phyloP scores from a whole-genome alignment of 192 early-diverging fungal species.

The Radiomyces spectabilis region DNA sequence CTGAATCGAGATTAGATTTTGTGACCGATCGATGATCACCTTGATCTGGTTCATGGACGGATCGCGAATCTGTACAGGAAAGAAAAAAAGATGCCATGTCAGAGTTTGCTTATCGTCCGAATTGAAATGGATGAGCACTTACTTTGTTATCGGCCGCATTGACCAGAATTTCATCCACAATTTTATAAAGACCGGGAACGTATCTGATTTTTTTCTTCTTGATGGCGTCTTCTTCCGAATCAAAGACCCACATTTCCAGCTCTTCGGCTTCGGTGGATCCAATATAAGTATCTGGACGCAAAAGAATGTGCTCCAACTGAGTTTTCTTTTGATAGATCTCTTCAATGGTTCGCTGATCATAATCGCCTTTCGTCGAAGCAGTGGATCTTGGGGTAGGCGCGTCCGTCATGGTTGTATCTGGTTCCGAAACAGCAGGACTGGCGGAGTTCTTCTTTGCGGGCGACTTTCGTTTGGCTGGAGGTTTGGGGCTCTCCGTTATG shows the following conservation, averaged over 20 bases:
- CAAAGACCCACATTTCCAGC: conserved; percentile 83
- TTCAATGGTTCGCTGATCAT: conserved; percentile 44
- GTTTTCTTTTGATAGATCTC: conserved; percentile 95
- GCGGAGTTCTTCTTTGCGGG: no score
- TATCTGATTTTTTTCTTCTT: conserved; percentile 59
- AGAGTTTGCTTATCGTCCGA: not conserved
- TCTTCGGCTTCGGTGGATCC: conserved; percentile 80
- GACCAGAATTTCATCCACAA: conserved; percentile 97
- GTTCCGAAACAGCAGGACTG: no score
- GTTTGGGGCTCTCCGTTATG: not conserved
- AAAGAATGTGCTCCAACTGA: conserved; percentile 90
- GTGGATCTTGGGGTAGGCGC: conserved; percentile 6
- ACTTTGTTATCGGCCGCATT: conserved; percentile 95
- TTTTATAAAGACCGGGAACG: conserved; percentile 94
- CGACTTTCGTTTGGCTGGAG: not conserved
- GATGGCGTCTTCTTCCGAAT: conserved; percentile 53
- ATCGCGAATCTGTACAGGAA: conserved; percentile 64
- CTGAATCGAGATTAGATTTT: conserved; percentile 75
- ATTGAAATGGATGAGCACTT: not conserved
- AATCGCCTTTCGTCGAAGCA: no score
- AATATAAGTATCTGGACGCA: conserved; percentile 95
- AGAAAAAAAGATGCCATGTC: not conserved
- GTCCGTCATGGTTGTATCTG: not conserved
- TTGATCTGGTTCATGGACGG: conserved; percentile 78
- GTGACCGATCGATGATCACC: conserved; percentile 78